Evolutionary conservation across 2,329 filamentous ascomycete species (phyloP).

Genomic region (Phyllosticta paracitricarpa): DNA sequence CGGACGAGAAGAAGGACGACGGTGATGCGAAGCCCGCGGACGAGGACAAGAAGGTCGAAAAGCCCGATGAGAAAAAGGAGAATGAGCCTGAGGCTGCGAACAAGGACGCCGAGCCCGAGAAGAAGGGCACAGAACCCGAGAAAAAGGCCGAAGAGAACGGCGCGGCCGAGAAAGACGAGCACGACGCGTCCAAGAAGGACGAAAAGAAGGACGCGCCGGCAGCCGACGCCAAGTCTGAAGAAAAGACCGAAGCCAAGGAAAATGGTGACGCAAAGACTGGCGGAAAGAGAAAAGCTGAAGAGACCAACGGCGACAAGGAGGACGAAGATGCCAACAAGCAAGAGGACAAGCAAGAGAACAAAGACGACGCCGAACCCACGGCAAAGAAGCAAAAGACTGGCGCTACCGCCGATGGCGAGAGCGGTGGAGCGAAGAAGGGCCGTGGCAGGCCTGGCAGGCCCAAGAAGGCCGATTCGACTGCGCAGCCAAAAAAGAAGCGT

Average conservation of each 20-base stretch:
- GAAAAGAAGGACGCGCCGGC: slow-evolving; percentile 16
- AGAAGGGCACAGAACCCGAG: slow-evolving; percentile 16
- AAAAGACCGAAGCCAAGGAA: slow-evolving; percentile 18
- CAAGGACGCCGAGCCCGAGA: slow-evolving; percentile 15
- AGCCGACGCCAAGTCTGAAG: slow-evolving; percentile 17
- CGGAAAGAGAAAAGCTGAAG: slow-evolving; percentile 25
- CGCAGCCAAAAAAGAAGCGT: slow-evolving; percentile 28
- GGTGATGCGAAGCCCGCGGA: slow-evolving; percentile 23
- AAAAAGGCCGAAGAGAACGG: slow-evolving; percentile 23
- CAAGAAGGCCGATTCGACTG: slow-evolving; percentile 28
- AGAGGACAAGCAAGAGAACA: slow-evolving; percentile 17
- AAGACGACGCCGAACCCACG: slow-evolving; percentile 17
- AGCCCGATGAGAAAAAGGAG: slow-evolving; percentile 19
- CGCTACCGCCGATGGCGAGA: slow-evolving; percentile 22
- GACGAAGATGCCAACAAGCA: slow-evolving; percentile 16
- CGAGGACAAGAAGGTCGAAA: slow-evolving; percentile 24
- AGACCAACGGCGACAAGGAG: slow-evolving; percentile 17
- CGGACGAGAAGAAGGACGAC: slow-evolving; percentile 23
- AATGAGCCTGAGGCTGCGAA: slow-evolving; percentile 17
- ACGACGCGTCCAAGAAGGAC: slow-evolving; percentile 18
- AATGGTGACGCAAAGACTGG: slow-evolving; percentile 23
- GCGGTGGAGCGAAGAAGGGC: slow-evolving; percentile 1
- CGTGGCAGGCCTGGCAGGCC: slow-evolving; percentile 3
- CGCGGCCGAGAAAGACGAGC: slow-evolving; percentile 29
- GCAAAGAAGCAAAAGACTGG: slow-evolving; percentile 25